phyloP scores from a whole-genome alignment of 768 basidiomycete genomes.

The Lyophyllum atratum region DNA sequence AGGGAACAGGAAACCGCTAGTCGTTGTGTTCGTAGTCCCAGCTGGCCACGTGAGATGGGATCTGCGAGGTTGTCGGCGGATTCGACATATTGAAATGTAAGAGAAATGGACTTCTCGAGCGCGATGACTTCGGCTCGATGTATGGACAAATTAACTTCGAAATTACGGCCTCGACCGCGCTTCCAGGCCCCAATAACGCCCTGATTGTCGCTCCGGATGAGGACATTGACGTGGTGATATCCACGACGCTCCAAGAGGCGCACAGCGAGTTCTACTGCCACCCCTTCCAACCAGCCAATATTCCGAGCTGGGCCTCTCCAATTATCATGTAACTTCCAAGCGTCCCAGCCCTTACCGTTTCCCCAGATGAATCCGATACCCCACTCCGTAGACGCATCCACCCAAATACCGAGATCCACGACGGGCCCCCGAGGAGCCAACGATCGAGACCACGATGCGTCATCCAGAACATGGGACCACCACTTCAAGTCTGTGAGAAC shows the following conservation, averaged over 20 bases:
- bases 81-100: constrained; percentile 21
- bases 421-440: background rate
- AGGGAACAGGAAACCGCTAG: constrained; percentile 11
- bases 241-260: constrained; percentile 11
- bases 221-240: constrained; percentile 15
- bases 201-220: constrained; percentile 35
- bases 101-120: background rate
- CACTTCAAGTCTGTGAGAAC: background rate
- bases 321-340: constrained; percentile 11
- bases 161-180: constrained; percentile 29
- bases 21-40: background rate
- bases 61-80: constrained; percentile 30
- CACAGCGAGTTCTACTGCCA: constrained; percentile 25
- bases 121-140: background rate
- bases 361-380: constrained; percentile 2
- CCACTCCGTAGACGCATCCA: constrained; percentile 35
- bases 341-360: constrained; percentile 19
- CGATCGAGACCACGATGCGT: background rate
- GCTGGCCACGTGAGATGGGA: constrained; percentile 26
- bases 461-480: background rate
- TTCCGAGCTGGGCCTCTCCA: constrained; percentile 19
- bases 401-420: constrained; percentile 20
- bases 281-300: constrained; percentile 27
- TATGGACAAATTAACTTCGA: constrained; percentile 2
- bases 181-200: constrained; percentile 34